These are phyloP conservation scores for Niveomyces coronatus DNA, from an alignment of 2,329 filamentous ascomycete genomes.

Conservation along the genomic window DNA sequence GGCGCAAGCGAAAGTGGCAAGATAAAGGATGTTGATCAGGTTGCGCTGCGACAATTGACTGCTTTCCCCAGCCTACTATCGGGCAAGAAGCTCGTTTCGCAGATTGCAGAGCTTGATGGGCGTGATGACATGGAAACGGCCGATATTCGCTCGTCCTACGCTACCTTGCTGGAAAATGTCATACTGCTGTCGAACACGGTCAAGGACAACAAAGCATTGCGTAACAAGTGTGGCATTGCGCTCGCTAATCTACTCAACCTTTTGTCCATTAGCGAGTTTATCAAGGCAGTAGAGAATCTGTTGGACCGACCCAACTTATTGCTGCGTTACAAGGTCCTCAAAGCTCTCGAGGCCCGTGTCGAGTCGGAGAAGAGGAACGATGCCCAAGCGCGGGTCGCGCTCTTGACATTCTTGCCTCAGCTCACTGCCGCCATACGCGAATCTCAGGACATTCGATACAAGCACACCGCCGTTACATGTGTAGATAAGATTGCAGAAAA, in stretches of 20 bases:
- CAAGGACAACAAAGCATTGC: constrained; percentile 44
- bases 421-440: constrained; percentile 67
- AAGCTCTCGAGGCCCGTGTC: constrained; percentile 70
- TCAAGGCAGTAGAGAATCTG: constrained; percentile 76
- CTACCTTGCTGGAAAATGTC: constrained; percentile 54
- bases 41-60: constrained; percentile 44
- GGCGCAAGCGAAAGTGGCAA: constrained; percentile 40
- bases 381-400: constrained; percentile 52
- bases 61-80: constrained; percentile 48
- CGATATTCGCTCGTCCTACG: constrained; percentile 60
- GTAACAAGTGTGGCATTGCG: constrained; percentile 54
- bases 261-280: constrained; percentile 77
- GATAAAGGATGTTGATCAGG: constrained; percentile 37
- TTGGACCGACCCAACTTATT: constrained; percentile 66
- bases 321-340: constrained; percentile 68
- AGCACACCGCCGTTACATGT: constrained; percentile 78
- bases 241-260: constrained; percentile 74
- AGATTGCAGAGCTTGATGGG: constrained; percentile 47
- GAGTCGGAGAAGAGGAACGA: constrained; percentile 63
- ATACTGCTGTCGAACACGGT: constrained; percentile 56
- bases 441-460: constrained; percentile 62
- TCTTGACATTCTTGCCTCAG: constrained; percentile 71
- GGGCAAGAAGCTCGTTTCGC: constrained; percentile 44
- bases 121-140: constrained; percentile 54
- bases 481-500: constrained; percentile 90